These are phyloP conservation scores for Bonia amplexicaulis DNA, from an alignment of 176 grass and related monocot genomes.

Conservation along the genomic window DNA sequence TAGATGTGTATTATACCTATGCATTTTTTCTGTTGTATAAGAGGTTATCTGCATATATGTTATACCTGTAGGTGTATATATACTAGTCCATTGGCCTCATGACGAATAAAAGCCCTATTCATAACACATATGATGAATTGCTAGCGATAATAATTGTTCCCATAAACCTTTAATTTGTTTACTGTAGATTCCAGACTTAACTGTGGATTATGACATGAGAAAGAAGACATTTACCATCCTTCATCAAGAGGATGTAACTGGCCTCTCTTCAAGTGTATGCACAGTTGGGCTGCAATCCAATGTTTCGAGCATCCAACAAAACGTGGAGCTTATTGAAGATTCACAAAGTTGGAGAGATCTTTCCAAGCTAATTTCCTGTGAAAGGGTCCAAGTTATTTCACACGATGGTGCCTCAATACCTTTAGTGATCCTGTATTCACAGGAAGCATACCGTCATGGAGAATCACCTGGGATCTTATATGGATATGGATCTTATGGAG, in stretches of 20 bases:
- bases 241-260: constrained; percentile 76
- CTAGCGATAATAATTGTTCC: background rate
- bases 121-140: background rate
- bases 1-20: too few species aligned
- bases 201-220: constrained; percentile 77
- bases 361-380: constrained; percentile 62
- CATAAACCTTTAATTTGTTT: constrained; percentile 18
- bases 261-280: constrained; percentile 30
- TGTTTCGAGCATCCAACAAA: constrained; percentile 32
- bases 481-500: constrained; percentile 90
- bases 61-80: too few species aligned
- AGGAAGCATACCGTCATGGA: constrained; percentile 34
- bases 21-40: too few species aligned
- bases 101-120: too few species aligned
- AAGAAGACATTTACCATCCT: constrained; percentile 60
- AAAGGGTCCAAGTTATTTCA: constrained; percentile 66
- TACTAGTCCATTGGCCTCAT: too few species aligned
- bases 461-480: constrained; percentile 73
- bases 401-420: constrained; percentile 68
- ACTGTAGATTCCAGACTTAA: constrained; percentile 82
- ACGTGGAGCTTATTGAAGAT: constrained; percentile 39
- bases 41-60: too few species aligned
- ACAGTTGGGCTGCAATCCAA: constrained; percentile 13
- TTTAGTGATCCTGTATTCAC: constrained; percentile 60
- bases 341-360: constrained; percentile 66